phyloP scores from a whole-genome alignment of 139 green algal genomes.

The Pseudopediastrum boryanum region DNA sequence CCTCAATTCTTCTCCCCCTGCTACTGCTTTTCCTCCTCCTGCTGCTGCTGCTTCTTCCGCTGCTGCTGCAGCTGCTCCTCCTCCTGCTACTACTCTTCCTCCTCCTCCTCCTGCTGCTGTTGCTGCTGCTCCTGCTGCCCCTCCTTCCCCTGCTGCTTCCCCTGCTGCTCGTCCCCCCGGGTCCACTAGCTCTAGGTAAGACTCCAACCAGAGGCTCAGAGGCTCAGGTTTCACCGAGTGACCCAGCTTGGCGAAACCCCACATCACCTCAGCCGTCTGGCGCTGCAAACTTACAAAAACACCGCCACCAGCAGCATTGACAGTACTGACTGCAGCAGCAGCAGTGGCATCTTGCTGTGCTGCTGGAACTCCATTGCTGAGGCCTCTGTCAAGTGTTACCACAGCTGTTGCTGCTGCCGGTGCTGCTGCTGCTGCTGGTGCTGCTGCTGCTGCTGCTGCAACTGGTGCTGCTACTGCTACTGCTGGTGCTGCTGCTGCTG shows the following conservation, averaged over 20 bases:
- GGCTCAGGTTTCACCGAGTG: neutral
- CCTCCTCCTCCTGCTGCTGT: conserved; percentile 15
- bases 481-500: too few relatives aligned
- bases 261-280: neutral
- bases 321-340: neutral
- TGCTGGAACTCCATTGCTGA: neutral
- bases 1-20: neutral
- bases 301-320: neutral
- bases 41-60: neutral
- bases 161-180: conserved; percentile 18
- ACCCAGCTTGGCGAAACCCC: conserved; percentile 26
- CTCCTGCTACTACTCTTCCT: neutral
- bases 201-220: conserved; percentile 4
- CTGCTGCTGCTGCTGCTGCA: neutral
- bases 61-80: conserved; percentile 3
- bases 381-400: neutral
- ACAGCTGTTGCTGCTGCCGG: neutral
- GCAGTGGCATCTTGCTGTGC: neutral
- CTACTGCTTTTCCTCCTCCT: neutral
- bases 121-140: conserved; percentile 9
- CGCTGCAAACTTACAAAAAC: neutral
- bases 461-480: neutral
- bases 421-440: neutral
- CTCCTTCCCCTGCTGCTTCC: conserved; percentile 12
- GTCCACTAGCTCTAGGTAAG: conserved; percentile 8